Conservation (phyloP, 2,329 filamentous ascomycete genomes). For the Chaetothyriales sp. region DNA sequence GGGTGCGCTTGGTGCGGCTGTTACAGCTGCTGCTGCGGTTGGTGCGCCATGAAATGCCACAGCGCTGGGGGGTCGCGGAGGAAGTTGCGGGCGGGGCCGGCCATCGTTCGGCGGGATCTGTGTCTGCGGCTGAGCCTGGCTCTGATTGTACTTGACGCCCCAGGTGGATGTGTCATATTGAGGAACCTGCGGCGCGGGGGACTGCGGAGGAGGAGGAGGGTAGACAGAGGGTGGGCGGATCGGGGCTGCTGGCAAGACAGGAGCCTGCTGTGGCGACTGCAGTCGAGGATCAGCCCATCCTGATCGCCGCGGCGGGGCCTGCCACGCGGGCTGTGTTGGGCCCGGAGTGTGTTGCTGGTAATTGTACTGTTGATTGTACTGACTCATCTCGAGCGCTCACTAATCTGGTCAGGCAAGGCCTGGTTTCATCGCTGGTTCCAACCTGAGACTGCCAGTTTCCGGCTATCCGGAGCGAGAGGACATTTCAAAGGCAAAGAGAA, state of each 20-base stretch:
- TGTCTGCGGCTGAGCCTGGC: slow-evolving; percentile 2
- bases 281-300: slow-evolving; percentile 17
- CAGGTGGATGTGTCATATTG: slow-evolving; percentile 24
- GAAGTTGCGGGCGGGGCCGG: slow-evolving; percentile 12
- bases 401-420: neutral
- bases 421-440: neutral
- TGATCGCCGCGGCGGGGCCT: slow-evolving; percentile 12
- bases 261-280: neutral
- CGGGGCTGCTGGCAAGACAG: slow-evolving; percentile 5
- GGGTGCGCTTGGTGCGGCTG: slow-evolving; percentile 4
- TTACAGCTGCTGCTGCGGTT: no score
- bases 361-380: slow-evolving; percentile 11
- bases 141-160: slow-evolving; percentile 27
- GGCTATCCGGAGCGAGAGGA: neutral
- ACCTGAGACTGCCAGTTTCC: neutral
- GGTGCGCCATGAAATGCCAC: slow-evolving; percentile 2
- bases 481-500: neutral
- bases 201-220: slow-evolving; percentile 4
- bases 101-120: neutral
- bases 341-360: slow-evolving; percentile 14
- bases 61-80: slow-evolving; percentile 14
- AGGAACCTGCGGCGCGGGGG: slow-evolving; percentile 3
- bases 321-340: slow-evolving; percentile 16
- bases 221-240: slow-evolving; percentile 4
- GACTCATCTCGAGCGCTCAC: slow-evolving; percentile 2